Evolutionary conservation across 805 yeast species (phyloP).

Genomic region (Danielia oregonensis): DNA sequence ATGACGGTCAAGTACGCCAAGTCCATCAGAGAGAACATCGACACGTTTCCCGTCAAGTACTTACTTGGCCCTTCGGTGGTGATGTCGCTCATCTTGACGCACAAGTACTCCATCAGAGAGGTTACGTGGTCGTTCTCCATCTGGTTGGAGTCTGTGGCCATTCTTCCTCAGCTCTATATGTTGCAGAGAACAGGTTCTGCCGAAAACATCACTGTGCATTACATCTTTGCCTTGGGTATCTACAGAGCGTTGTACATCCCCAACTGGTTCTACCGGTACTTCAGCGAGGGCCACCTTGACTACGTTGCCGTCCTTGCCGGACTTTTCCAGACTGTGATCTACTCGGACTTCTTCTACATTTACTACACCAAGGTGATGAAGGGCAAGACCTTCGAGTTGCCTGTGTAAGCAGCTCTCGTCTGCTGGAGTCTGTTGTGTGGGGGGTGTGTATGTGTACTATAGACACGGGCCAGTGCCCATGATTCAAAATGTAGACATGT

Average conservation of each 20-base stretch:
- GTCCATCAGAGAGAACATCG: conserved; percentile 58
- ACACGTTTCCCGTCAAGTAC: conserved; percentile 70
- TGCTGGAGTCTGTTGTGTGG: too few species aligned
- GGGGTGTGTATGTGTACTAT: too few species aligned
- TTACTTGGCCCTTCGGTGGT: conserved; percentile 61
- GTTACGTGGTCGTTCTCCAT: conserved; percentile 82
- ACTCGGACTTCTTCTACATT: conserved; percentile 93
- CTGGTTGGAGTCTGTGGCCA: conserved; percentile 92
- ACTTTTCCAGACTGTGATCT: conserved; percentile 75
- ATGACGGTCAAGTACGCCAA: conserved; percentile 60
- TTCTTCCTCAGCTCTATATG: conserved; percentile 88
- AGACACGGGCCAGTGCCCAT: too few species aligned
- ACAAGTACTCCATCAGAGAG: conserved; percentile 59
- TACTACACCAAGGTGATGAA: conserved; percentile 77
- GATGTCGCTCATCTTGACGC: conserved; percentile 57
- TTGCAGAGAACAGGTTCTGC: conserved; percentile 88
- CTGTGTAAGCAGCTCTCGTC: conserved; percentile 37
- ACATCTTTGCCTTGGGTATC: conserved; percentile 87
- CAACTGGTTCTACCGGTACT: conserved; percentile 90
- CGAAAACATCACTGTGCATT: conserved; percentile 82
- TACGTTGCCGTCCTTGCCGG: conserved; percentile 75
- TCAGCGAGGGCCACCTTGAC: conserved; percentile 61
- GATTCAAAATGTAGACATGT: too few species aligned
- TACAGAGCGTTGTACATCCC: conserved; percentile 90
- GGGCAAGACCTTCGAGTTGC: conserved; percentile 74